Evolutionary conservation across 192 early-diverging fungal genomes (phyloP), one percentile per base, ranked within the genome.

Genomic region (Linderina pennispora): DNA sequence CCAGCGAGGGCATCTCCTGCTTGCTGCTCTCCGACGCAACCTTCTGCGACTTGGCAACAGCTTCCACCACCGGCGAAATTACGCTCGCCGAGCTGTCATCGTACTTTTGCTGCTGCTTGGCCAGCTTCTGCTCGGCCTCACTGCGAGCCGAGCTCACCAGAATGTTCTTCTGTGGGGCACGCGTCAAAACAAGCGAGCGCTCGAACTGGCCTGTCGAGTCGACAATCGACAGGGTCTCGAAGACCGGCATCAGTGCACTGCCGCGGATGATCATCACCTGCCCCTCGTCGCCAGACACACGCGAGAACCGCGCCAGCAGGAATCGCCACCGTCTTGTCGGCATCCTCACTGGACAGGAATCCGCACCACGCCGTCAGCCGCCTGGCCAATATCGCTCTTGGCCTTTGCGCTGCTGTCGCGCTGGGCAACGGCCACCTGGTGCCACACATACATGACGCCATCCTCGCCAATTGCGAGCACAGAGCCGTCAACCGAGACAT

Each of bases 221-320:
- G 0, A 53, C 54, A 43, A 73, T 40, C 26, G 53, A 28, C 22
- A 73, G 48, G 7, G 51, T 52, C 50, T 73, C 69, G 28, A 65
- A 73, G 18, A 65, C 36, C 19, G 62, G 69, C 20, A 40, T 40
- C 31, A 53, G 28, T 23, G 62, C 34, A 22, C 38, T 45, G 25
- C 69, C 69, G 20, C 62, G 62, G n/a, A 73, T 54, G 4, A 73
- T 18, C 24, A 73, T 56, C 21, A 53, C 53, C 19, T 19, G 21
- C 37, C 47, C 47, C 16, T 62, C 62, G 35, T 53, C 43, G 49
- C 57, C 57, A 11, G 57, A 32, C 4, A 57, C 50, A 8, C 53
- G 69, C 23, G 57, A 73, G 33, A 73, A 65, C 25, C 69, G 62
- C 22, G 62, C 69, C 3, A 52, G 35, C 22, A 40, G 53, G n/a